A percentile compares a stretch with the other conserved stretches of the same genome.
These are phyloP conservation scores for Fusarium chaquense DNA, from an alignment of 2,329 filamentous ascomycete genomes.

Conservation along the genomic window DNA sequence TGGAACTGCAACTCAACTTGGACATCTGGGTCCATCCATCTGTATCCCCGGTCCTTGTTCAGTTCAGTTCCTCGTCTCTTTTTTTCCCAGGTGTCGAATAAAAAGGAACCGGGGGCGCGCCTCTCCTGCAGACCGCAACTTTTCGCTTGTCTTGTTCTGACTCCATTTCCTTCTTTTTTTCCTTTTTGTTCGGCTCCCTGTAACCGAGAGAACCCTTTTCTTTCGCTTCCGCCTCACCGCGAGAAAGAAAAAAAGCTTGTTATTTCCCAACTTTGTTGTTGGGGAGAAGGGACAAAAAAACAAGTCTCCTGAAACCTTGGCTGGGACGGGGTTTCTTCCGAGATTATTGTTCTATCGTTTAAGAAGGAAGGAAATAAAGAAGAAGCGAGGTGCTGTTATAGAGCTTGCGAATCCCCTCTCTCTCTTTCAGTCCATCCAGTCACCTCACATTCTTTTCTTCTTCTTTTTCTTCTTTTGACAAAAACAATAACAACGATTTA, in stretches of 20 bases:
- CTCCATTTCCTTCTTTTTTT: conserved; percentile 1
- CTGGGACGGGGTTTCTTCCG: conserved; percentile 37
- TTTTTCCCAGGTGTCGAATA: conserved; percentile 6
- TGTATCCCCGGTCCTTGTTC: not conserved
- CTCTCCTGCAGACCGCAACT: conserved; percentile 48
- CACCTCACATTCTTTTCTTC: conserved; percentile 15
- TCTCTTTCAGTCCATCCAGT: not conserved
- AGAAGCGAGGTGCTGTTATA: conserved; percentile 30
- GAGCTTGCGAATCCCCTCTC: conserved; percentile 27
- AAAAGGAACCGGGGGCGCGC: conserved; percentile 11
- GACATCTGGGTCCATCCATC: not conserved
- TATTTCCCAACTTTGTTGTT: not conserved
- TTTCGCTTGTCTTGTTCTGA: not conserved
- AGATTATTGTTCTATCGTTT: conserved; percentile 40
- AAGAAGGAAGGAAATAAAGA: not conserved
- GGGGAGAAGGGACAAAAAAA: not conserved
- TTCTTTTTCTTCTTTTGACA: not conserved
- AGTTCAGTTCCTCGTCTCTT: not conserved
- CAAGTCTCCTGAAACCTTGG: conserved; percentile 28
- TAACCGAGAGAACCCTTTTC: conserved; percentile 20
- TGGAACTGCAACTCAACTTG: conserved; percentile 20
- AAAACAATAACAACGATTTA: conserved; percentile 9
- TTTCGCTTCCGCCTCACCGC: conserved; percentile 42
- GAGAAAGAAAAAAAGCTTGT: conserved; percentile 13
- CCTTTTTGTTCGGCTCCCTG: conserved; percentile 30